A percentile compares a stretch with the other conserved stretches of the same genome.
Evolutionary conservation across 495 filamentous ascomycete species (phyloP).

Genomic region (Podospora fimiseda): DNA sequence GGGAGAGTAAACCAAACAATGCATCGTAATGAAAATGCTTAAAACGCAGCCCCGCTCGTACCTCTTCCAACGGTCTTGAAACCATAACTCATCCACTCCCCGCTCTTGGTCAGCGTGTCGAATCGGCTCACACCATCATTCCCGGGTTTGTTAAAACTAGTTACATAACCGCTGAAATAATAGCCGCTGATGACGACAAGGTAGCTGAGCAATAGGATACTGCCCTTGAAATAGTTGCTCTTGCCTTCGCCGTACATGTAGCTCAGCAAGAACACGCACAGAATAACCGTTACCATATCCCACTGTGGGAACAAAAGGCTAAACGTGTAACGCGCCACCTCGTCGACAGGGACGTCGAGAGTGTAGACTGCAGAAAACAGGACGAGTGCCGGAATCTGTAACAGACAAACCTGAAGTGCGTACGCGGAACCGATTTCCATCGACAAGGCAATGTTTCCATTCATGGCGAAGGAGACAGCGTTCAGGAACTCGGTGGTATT

Average conservation of each 20-base stretch:
- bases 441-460: conserved; percentile 97
- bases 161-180: conserved; percentile 74
- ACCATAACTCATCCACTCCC: conserved; percentile 39
- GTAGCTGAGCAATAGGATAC: conserved; percentile 89
- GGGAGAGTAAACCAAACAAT: background rate
- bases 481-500: conserved; percentile 99
- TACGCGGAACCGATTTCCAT: conserved; percentile 99
- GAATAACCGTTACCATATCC: conserved; percentile 97
- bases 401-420: conserved; percentile 92
- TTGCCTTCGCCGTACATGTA: conserved; percentile 99
- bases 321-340: conserved; percentile 74
- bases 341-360: conserved; percentile 31
- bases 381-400: conserved; percentile 91
- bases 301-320: conserved; percentile 96
- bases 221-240: conserved; percentile 89
- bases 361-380: conserved; percentile 68
- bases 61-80: conserved; percentile 47
- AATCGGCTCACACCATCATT: conserved; percentile 64
- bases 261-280: conserved; percentile 93
- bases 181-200: conserved; percentile 88
- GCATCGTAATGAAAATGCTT: background rate
- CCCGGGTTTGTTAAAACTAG: conserved; percentile 47
- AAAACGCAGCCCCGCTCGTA: conserved; percentile 30
- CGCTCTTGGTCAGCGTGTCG: conserved; percentile 55
- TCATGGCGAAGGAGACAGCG: conserved; percentile 99